phyloP scores from a whole-genome alignment of 2,329 filamentous ascomycete genomes.

The Fulvia fulva region DNA sequence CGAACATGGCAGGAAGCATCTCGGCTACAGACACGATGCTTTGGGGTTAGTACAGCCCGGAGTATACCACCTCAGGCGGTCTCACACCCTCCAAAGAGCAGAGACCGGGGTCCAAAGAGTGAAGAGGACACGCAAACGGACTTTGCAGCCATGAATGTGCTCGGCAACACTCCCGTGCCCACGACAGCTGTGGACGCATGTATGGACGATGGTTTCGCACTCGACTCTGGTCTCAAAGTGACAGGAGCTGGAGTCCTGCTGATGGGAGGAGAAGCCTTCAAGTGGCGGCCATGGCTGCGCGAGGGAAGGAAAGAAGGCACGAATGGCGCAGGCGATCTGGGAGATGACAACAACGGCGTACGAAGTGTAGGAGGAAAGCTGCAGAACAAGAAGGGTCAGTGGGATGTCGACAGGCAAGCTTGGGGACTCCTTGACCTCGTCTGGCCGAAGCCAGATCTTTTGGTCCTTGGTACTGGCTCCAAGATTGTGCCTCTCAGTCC shows the following conservation, averaged over 20 bases:
- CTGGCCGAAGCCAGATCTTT: slow-evolving; percentile 88
- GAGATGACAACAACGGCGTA: slow-evolving; percentile 34
- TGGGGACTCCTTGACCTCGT: slow-evolving; percentile 74
- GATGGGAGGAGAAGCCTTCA: slow-evolving; percentile 80
- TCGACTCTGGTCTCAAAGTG: slow-evolving; percentile 76
- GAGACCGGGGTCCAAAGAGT: slow-evolving; percentile 59
- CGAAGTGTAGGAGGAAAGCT: slow-evolving; percentile 44
- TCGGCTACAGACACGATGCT: background rate
- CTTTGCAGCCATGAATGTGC: slow-evolving; percentile 72
- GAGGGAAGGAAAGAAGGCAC: slow-evolving; percentile 36
- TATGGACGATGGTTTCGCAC: slow-evolving; percentile 74
- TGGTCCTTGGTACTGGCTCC: slow-evolving; percentile 83
- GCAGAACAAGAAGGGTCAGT: slow-evolving; percentile 74
- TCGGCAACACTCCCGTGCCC: slow-evolving; percentile 69
- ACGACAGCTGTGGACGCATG: slow-evolving; percentile 82
- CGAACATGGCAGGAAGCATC: background rate
- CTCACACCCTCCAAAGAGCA: slow-evolving; percentile 36
- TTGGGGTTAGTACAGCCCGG: background rate
- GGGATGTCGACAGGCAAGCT: slow-evolving; percentile 65
- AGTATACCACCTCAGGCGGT: background rate
- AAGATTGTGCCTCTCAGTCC: slow-evolving; percentile 73
- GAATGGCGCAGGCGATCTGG: slow-evolving; percentile 34
- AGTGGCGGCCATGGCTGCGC: slow-evolving; percentile 76
- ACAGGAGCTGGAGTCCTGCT: slow-evolving; percentile 68
- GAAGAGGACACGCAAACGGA: slow-evolving; percentile 64